Evolutionary conservation across 768 basidiomycete genomes (phyloP).

Genomic region (Psilocybe cyanescens): DNA sequence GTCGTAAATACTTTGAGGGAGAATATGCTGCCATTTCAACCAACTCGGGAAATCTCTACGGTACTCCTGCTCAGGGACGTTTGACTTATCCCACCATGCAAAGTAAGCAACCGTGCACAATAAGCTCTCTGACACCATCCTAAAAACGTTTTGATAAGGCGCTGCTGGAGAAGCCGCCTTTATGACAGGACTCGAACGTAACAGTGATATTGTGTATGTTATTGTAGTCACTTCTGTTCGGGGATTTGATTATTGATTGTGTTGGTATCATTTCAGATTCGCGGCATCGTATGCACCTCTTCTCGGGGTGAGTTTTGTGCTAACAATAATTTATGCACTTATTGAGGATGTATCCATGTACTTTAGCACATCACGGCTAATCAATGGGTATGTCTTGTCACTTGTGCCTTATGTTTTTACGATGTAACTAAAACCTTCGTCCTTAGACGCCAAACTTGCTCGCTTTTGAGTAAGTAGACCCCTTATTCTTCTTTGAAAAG

Average conservation of each 20-base stretch:
- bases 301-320: constrained; percentile 38
- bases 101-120: constrained; percentile 35
- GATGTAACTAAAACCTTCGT: background rate
- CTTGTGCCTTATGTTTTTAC: background rate
- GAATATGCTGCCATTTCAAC: constrained; percentile 67
- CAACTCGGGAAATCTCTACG: constrained; percentile 52
- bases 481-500: background rate
- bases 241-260: background rate
- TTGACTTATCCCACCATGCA: constrained; percentile 59
- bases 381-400: constrained; percentile 50
- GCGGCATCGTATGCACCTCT: constrained; percentile 64
- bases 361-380: constrained; percentile 50
- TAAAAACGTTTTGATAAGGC: constrained; percentile 30
- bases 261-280: constrained; percentile 38
- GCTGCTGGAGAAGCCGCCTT: constrained; percentile 63
- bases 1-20: constrained; percentile 64
- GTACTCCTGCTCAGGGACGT: constrained; percentile 44
- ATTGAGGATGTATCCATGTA: constrained; percentile 7
- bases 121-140: background rate
- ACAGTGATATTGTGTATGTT: constrained; percentile 39
- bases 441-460: constrained; percentile 59
- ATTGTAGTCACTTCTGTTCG: background rate
- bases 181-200: constrained; percentile 67
- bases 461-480: constrained; percentile 53
- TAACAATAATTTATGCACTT: background rate